Base-by-base conservation (phyloP, 768 basidiomycete genomes). In the Obba rivulosa region DNA sequence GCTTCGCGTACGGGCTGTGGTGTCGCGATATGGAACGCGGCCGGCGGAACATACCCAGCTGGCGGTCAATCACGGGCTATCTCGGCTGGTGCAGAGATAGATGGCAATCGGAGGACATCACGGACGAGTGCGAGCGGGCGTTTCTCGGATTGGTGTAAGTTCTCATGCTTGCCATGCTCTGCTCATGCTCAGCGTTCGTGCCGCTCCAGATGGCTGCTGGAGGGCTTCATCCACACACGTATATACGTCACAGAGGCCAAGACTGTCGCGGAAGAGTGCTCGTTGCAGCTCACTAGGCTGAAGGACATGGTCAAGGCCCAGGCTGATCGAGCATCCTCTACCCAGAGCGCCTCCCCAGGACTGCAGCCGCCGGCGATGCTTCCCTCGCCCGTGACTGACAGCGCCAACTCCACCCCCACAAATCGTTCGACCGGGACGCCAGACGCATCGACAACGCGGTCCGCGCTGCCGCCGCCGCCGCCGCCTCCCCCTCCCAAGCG, bases 1-100 rank as follows among this genome's bases (percentile, higher is more conserved):
- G 85, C 67, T 92, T 92, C 67, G 80, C 85, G 3, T 93, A 89
- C 61, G 77, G 86, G 4, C 74, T 88, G 55, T 93, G 89, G 90
- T 81, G 78, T 65, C 82, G 77, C 58, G 87, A 89, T 52, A 79
- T 81, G 58, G 64, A 70, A 55, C 71, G 73, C 49, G 73, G 74
- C 39, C 43, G 24, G 24, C 87, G 85, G 63, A 73, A 72, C 58
- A 71, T 69, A 37, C 76, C 78, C 43, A 80, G 80, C 16, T 89
- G 87, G 87, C 61, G 68, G 11, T 86, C 83, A 10, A 82, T 84
- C 56, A 75, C 80, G 52, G 79, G 76, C 2, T 87, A 85, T 55
- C 69, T 89, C n/a, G 66, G 66, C 18, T 85, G 83, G 80, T 86
- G 83, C 57, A 86, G 81, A 66, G 70, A 70, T 58, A 85, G 87